Conservation (phyloP, 371 early-diverging fungal genomes). For the Mortierella sp. region DNA sequence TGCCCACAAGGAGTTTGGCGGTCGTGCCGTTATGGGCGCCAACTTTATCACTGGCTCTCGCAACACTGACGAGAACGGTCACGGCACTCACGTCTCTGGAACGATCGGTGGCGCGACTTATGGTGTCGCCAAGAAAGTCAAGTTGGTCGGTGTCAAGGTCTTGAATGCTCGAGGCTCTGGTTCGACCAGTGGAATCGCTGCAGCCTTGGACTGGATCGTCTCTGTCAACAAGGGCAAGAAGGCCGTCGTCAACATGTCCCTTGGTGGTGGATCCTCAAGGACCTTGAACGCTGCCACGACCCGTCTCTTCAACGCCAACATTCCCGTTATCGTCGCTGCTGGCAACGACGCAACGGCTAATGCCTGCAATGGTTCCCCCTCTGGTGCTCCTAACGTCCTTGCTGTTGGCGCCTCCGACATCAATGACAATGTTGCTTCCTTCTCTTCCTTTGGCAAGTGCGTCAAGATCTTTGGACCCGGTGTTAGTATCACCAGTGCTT, state of each 20-base stretch:
- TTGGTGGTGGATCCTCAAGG: slow-evolving; percentile 55
- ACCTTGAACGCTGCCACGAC: slow-evolving; percentile 58
- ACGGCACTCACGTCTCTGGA: slow-evolving; percentile 87
- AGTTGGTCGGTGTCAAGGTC: slow-evolving; percentile 89
- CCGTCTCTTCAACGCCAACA: slow-evolving; percentile 61
- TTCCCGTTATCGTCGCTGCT: slow-evolving; percentile 82
- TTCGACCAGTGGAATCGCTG: slow-evolving; percentile 72
- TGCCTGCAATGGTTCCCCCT: slow-evolving; percentile 80
- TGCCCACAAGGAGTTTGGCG: slow-evolving; percentile 84
- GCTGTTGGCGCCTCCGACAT: slow-evolving; percentile 77
- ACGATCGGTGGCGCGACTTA: slow-evolving; percentile 79
- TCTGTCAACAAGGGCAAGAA: slow-evolving; percentile 56
- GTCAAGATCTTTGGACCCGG: slow-evolving; percentile 74
- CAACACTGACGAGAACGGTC: slow-evolving; percentile 57
- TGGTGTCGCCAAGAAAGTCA: slow-evolving; percentile 93
- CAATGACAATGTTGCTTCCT: slow-evolving; percentile 60
- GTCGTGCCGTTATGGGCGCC: slow-evolving; percentile 81
- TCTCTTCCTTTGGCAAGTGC: slow-evolving; percentile 71
- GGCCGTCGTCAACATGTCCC: slow-evolving; percentile 72
- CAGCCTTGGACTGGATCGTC: slow-evolving; percentile 79
- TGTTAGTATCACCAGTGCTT: slow-evolving; percentile 51
- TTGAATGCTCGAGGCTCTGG: slow-evolving; percentile 76
- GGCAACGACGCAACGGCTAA: slow-evolving; percentile 47
- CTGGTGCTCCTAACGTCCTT: slow-evolving; percentile 69
- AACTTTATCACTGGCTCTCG: slow-evolving; percentile 63